Evolutionary conservation across 352 stramenopile genomes (phyloP), one percentile per base, ranked within the genome.

Genomic region (Phytophthora cryptogea): DNA sequence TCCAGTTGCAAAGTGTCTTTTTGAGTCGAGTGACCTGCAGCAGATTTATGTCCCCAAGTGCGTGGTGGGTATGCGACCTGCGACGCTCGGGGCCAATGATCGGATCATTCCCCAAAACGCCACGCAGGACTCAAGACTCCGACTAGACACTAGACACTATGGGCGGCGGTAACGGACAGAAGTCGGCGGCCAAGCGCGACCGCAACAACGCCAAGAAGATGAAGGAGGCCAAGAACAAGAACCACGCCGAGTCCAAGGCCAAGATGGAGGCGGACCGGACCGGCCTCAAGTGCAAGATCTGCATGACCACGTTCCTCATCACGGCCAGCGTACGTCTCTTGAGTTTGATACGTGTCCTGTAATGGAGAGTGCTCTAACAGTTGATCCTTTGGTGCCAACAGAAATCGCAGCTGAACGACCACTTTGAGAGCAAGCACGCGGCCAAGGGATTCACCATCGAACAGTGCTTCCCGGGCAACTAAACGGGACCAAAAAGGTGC

Each of bases 271-370:
- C 83, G n/a, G 85, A 94, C 67, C 75, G 76, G 43, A 74, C 76
- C 33, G 78, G 78, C 28, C 76, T 90, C 74, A 94, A 92, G 74
- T 94, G 85, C 80, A 94, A 91, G 51, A 91, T 94, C 71, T 94
- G 85, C 70, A 84, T 94, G 70, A 90, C 83, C 30, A 92, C 83
- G 8, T 92, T 94, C 62, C 89, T 94, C 77, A 73, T 92, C 70
- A 94, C 84, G 17, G 85, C 82, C 50, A 90, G 68, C 44, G 85
- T 92, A 80, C 54, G 84, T 80, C 8, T 1, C 33, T 23, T 30
- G 6, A 8, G 17, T 20, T 62, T 30, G 40, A 6, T 49, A n/a
- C 32, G 46, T 54, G 39, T 43, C 20, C n/a, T 54, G 35, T 39
- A 27, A 2, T 23, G 20, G 20, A 23, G 20, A 44, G 5, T 17